Base-by-base conservation (phyloP, 495 filamentous ascomycete species). In the Lentithecium fluviatile region DNA sequence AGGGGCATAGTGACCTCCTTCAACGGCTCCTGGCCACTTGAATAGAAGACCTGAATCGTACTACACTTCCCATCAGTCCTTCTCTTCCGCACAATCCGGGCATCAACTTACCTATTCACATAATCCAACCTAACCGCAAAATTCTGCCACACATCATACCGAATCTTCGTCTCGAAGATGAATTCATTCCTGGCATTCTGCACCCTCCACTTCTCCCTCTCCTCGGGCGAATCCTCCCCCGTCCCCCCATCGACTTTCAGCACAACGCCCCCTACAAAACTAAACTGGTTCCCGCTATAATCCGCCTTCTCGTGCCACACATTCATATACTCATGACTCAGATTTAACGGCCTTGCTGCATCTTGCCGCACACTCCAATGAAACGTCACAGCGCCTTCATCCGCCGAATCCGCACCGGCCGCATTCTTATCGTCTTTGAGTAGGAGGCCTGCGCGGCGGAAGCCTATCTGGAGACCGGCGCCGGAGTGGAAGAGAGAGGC, bases 271-370 rank as follows among this genome's bases (percentile, higher is more conserved):
- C 26, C 52, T 19, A 51, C 36, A 17, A 60, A 66, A 5, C 48
- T 52, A 32, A 60, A 60, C 46, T 66, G 56, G 21, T 66, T 61
- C 19, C 58, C 62, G 3, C 17, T 20, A 25, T 60, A 60, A 36
- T 61, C 62, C 23, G 52, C 56, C 36, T 46, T 42, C 43, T 61
- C 62, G 47, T 66, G 58, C 62, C 62, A 66, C 4, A 66, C 62
- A 32, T 66, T 66, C 62, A 66, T 61, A 50, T 66, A 66, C 38
- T 66, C 62, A 45, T 66, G 62, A 6, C 29, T 56, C 15, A 66
- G 21, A 52, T 66, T 66, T 50, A 66, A 13, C 6, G 36, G 15
- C 36, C 43, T 47, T 4, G 20, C 25, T 23, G 23, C 2, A 52
- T 66, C 57, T 25, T 66, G 62, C 20, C 17, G 17, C 11, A 66